phyloP scores from a whole-genome alignment of 2,329 filamentous ascomycete species.

The Didymella pinodella region DNA sequence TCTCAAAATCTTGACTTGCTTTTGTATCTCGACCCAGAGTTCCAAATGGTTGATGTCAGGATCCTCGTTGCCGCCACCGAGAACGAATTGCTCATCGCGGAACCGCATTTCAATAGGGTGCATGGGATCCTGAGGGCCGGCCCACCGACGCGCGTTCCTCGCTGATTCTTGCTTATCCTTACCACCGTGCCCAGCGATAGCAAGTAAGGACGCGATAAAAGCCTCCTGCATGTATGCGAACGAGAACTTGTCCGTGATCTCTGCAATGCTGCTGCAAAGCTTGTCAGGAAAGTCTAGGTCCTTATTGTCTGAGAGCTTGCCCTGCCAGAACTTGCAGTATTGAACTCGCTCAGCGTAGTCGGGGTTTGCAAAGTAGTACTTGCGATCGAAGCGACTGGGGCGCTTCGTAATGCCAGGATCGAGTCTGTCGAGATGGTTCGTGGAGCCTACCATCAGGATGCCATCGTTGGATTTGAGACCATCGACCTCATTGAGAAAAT shows the following conservation, averaged over 20 bases:
- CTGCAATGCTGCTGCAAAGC: slow-evolving; percentile 51
- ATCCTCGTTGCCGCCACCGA: slow-evolving; percentile 15
- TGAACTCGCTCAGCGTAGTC: slow-evolving; percentile 48
- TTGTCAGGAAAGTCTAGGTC: slow-evolving; percentile 53
- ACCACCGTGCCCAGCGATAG: slow-evolving; percentile 41
- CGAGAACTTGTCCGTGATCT: slow-evolving; percentile 55
- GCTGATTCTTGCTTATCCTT: slow-evolving; percentile 22
- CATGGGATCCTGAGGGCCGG: slow-evolving; percentile 42
- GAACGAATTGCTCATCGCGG: slow-evolving; percentile 6
- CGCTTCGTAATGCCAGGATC: slow-evolving; percentile 68
- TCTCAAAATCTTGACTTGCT: slow-evolving; percentile 53
- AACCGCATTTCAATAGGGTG: slow-evolving; percentile 13
- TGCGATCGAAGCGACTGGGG: slow-evolving; percentile 57
- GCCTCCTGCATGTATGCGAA: slow-evolving; percentile 58
- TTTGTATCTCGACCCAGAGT: slow-evolving; percentile 54
- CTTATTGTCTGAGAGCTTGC: slow-evolving; percentile 50
- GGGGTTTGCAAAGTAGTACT: slow-evolving; percentile 57
- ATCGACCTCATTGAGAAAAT: slow-evolving; percentile 78
- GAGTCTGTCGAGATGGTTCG: slow-evolving; percentile 69
- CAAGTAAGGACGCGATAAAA: slow-evolving; percentile 53
- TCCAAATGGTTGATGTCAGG: slow-evolving; percentile 48
- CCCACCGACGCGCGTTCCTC: slow-evolving; percentile 29
- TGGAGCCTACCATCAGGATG: slow-evolving; percentile 73
- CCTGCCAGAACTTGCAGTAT: slow-evolving; percentile 57
- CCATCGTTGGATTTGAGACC: slow-evolving; percentile 74